Evolutionary conservation across 257 asterid species (phyloP), one percentile per base, ranked within the genome.

Genomic region (Salvia hispanica): DNA sequence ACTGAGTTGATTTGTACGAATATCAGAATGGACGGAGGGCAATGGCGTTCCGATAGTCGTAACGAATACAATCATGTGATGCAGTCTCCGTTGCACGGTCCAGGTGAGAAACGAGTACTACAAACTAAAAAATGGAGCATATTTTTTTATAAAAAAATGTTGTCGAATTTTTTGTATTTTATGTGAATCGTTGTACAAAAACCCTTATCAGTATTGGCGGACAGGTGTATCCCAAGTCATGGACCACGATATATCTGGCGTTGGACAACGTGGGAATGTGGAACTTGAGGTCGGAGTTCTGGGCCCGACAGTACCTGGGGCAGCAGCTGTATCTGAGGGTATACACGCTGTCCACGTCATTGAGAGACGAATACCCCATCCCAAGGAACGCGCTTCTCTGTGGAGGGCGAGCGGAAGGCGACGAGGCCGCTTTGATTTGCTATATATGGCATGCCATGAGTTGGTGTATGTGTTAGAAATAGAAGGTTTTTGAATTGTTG

Each of bases 181-280:
- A 25, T 25, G 31, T 25, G 31, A 25, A 25, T 25, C 31, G 31
- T 25, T 25, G 31, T 25, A 25, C 31, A 25, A 25, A 25, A 25
- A 2, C 31, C 31, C 31, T 25, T 25, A 25, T 25, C 31, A 25
- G 31, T 25, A 25, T 2, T 25, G 31, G 31, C 2, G 31, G 31
- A 25, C 81, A 89, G 96, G 97, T 90, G 47, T 91, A 88, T 77
- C 97, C 97, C 5, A 83, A 71, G 7, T 86, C 96, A 31, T 91
- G 97, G 97, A 80, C 84, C 0, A 95, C 97, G 0, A 86, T 91
- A 0, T 83, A 84, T 51, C 7, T 88, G 13, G 77, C 96, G 0
- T 80, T 91, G 1, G 96, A 88, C 89, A 91, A 91, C 37, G 96
- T 86, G 21, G 97, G 97, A 53, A 90, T 88, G 97, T 90, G 97